Base-by-base conservation (phyloP, 495 filamentous ascomycete genomes). In the Xylaria nigripes region DNA sequence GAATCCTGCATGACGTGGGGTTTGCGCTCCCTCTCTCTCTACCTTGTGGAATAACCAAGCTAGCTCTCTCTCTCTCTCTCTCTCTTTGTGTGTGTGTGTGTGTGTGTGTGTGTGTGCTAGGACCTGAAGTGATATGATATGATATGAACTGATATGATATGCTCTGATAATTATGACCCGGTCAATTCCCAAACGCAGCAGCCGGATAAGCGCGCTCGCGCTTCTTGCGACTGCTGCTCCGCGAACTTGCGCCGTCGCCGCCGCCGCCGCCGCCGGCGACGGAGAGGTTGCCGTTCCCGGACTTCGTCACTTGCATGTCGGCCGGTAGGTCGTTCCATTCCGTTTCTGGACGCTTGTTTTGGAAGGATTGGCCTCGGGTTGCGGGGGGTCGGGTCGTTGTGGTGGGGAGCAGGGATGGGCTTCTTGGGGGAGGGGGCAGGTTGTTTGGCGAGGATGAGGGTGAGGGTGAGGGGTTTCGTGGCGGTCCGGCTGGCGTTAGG, bases 271-370 rank as follows among this genome's bases (percentile, higher is more conserved):
- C 75, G 5, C 51, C 69, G 3, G 44, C 48, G 10, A 30, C 41
- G 9, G 58, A 42, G 10, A 54, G 44, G 16, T 38, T 53, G 34
- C 22, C 46, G 55, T 29, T 18, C 4, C 24, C 15, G 3, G 32
- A 6, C 16, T 24, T 30, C 13, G 25, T 23, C 1, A 47, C 19
- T 18, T 74, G 68, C 73, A 81, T 79, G 18, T 81, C 77, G 4
- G 69, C 63, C 0, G 78, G 78, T 7, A 81, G 53, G 53, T 81
- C 78, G 60, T 81, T 81, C 78, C 78, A 81, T 59, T 81, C 78
- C n/a, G 61, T 70, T 21, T 75, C 71, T 30, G 78, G 76, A 16
- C 76, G 69, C 57, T 61, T 44, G 48, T 75, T 78, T 56, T 80
- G 77, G 63, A 68, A 81, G 3, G 77, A 85, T 23, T 68, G 57